Conservation (phyloP, 108 stramenopile species). For the Parietichytrium sp. region DNA sequence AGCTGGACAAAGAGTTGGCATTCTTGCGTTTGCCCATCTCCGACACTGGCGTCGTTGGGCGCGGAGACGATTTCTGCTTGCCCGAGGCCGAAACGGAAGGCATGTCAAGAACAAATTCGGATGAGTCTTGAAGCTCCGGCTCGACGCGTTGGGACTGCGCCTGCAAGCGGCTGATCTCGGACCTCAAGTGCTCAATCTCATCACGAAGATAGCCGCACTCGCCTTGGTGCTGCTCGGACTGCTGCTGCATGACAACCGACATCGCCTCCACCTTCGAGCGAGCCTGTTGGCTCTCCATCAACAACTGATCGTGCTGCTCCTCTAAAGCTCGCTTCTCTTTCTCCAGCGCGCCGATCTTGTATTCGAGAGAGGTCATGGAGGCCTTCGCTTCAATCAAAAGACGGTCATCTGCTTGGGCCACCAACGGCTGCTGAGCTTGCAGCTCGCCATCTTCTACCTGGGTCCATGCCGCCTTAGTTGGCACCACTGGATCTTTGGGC, state of each 20-base stretch:
- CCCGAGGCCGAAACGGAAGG: no score
- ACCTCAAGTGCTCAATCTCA: neutral
- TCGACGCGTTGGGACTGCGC: neutral
- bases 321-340: neutral
- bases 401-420: neutral
- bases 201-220: neutral
- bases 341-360: neutral
- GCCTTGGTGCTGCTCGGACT: neutral
- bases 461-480: neutral
- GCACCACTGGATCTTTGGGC: neutral
- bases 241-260: neutral
- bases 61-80: neutral
- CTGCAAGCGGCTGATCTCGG: neutral
- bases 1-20: neutral
- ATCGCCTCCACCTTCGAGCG: neutral
- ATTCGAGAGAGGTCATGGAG: neutral
- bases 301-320: neutral
- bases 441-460: neutral
- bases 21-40: neutral
- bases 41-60: neutral
- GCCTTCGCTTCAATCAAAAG: neutral
- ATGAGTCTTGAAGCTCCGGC: neutral
- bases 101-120: slow-evolving; percentile 24
- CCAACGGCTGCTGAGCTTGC: neutral
- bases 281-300: neutral